Evolutionary conservation across 2,329 filamentous ascomycete species (phyloP).

Genomic region (Thielaviopsis musarum): DNA sequence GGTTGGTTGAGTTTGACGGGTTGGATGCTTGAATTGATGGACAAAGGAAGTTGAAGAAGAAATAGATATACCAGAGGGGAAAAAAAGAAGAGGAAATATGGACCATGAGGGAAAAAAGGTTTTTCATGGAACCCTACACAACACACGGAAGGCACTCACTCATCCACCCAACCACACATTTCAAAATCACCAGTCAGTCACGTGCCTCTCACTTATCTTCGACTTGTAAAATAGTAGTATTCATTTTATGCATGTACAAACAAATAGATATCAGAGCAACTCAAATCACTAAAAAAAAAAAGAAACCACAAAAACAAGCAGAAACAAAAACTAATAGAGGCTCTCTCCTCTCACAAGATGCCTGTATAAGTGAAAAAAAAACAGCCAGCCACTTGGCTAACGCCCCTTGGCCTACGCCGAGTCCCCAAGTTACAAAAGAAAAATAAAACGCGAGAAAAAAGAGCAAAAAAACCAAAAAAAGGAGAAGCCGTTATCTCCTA

Average conservation of each 20-base stretch:
- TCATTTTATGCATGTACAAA: background rate
- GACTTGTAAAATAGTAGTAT: no score
- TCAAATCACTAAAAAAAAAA: background rate
- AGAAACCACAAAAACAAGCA: background rate
- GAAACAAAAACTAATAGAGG: background rate
- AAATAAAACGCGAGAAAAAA: background rate
- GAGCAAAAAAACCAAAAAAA: background rate
- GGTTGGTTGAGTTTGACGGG: constrained; percentile 78
- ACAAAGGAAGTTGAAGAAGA: background rate
- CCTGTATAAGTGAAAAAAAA: constrained; percentile 1
- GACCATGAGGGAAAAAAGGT: background rate
- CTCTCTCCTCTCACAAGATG: background rate
- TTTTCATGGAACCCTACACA: background rate
- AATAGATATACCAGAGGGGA: background rate
- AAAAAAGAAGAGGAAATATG: background rate
- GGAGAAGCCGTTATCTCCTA: no score
- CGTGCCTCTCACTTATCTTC: no score
- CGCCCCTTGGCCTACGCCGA: constrained; percentile 7
- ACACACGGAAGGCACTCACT: background rate
- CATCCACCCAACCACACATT: no score
- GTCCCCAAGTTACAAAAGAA: constrained; percentile 1
- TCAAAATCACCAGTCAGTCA: no score
- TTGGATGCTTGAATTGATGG: constrained; percentile 40
- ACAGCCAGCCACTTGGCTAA: constrained; percentile 10
- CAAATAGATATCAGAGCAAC: background rate